Percentiles rank a stretch among this genome's conserved stretches.
phyloP scores from a whole-genome alignment of 768 basidiomycete species.

The Agrocybe pediades region DNA sequence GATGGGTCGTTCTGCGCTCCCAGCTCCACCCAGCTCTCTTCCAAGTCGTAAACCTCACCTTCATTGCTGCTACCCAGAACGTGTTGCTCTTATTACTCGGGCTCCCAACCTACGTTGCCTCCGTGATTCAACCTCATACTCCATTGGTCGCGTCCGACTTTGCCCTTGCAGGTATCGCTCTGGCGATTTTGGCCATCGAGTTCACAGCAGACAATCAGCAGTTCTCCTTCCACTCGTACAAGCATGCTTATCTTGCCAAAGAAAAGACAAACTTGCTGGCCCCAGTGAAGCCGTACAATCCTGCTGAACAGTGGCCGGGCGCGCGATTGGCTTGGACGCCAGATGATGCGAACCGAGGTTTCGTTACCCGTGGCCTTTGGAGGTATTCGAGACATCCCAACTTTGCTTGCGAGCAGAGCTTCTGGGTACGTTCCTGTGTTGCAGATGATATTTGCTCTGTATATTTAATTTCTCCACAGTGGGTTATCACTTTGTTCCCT shows the following conservation, averaged over 20 bases:
- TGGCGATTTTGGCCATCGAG: slow-evolving; percentile 66
- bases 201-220: slow-evolving; percentile 93
- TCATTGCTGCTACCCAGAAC: slow-evolving; percentile 82
- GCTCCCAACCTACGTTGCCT: slow-evolving; percentile 59
- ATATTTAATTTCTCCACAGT: no score
- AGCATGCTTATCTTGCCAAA: slow-evolving; percentile 48
- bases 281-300: slow-evolving; percentile 37
- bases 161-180: slow-evolving; percentile 55
- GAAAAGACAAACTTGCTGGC: slow-evolving; percentile 30
- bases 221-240: slow-evolving; percentile 81
- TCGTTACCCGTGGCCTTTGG: slow-evolving; percentile 85
- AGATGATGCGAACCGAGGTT: slow-evolving; percentile 76
- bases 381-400: slow-evolving; percentile 90
- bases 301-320: slow-evolving; percentile 59
- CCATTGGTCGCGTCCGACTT: slow-evolving; percentile 62
- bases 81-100: slow-evolving; percentile 74
- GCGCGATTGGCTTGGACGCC: slow-evolving; percentile 68
- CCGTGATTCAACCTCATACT: slow-evolving; percentile 53
- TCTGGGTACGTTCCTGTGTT: slow-evolving; percentile 67
- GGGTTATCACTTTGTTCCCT: slow-evolving; percentile 70
- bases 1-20: slow-evolving; percentile 79
- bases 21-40: slow-evolving; percentile 47
- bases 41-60: slow-evolving; percentile 53
- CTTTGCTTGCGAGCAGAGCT: slow-evolving; percentile 85
- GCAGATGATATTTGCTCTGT: not conserved